Evolutionary conservation across 768 basidiomycete species (phyloP).

Genomic region (Termitomyces sp.): DNA sequence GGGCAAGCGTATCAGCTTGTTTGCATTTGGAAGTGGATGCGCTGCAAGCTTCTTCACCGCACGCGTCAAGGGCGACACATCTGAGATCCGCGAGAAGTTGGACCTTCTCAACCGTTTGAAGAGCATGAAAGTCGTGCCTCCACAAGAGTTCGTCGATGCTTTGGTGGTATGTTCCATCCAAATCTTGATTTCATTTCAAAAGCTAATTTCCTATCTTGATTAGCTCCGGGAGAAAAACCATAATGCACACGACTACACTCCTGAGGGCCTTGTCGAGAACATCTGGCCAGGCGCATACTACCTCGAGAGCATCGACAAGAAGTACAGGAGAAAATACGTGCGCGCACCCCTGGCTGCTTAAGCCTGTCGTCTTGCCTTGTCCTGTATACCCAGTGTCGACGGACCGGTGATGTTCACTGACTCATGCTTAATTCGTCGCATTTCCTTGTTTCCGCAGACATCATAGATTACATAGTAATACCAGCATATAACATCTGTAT

Average conservation of each 20-base stretch:
- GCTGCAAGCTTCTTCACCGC: slow-evolving; percentile 93
- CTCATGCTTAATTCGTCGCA: slow-evolving; percentile 2
- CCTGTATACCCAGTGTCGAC: slow-evolving; percentile 10
- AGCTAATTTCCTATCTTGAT: slow-evolving; percentile 4
- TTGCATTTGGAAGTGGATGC: slow-evolving; percentile 94
- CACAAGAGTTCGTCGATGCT: slow-evolving; percentile 87
- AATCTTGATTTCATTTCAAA: neutral
- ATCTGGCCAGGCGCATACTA: slow-evolving; percentile 95
- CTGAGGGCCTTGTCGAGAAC: slow-evolving; percentile 83
- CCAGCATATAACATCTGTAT: slow-evolving; percentile 11
- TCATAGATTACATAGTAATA: slow-evolving; percentile 11
- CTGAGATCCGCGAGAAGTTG: slow-evolving; percentile 76
- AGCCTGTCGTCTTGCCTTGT: neutral
- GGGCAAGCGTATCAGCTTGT: slow-evolving; percentile 88
- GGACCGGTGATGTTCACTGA: neutral
- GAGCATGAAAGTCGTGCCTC: slow-evolving; percentile 86
- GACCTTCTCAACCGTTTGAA: slow-evolving; percentile 74
- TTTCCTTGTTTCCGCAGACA: slow-evolving; percentile 9
- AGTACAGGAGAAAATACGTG: slow-evolving; percentile 88
- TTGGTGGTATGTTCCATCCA: slow-evolving; percentile 47
- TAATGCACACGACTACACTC: slow-evolving; percentile 81
- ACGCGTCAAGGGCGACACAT: slow-evolving; percentile 82
- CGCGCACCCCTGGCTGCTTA: slow-evolving; percentile 38
- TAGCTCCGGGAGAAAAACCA: slow-evolving; percentile 98
- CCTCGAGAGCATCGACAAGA: slow-evolving; percentile 83